phyloP scores from a whole-genome alignment of 768 basidiomycete species.

The Kwoniella mangroviensis region DNA sequence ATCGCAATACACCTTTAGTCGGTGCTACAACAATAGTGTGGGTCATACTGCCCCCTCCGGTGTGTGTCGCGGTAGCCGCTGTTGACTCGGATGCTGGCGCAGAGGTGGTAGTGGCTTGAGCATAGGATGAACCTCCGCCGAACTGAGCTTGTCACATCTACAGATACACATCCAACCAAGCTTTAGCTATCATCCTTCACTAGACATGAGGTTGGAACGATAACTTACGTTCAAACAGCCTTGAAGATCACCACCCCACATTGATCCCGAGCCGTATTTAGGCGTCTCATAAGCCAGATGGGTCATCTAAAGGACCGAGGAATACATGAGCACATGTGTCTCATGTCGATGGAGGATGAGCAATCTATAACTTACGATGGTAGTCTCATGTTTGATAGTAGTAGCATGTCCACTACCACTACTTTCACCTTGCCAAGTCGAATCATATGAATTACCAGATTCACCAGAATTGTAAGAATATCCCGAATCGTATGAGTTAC shows the following conservation, averaged over 20 bases:
- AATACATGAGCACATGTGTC: too few relatives aligned
- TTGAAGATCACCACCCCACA: slow-evolving; percentile 14
- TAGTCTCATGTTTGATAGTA: slow-evolving; percentile 11
- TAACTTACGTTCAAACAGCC: slow-evolving; percentile 11
- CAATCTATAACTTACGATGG: neutral
- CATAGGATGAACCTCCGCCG: neutral
- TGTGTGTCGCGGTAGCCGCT: neutral
- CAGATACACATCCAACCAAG: too few relatives aligned
- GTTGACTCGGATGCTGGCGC: slow-evolving; percentile 7
- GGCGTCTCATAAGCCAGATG: slow-evolving; percentile 4
- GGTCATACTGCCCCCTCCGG: slow-evolving; percentile 18
- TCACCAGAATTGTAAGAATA: neutral
- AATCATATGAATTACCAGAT: slow-evolving; percentile 4
- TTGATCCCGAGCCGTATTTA: slow-evolving; percentile 17
- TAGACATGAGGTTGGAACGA: too few relatives aligned
- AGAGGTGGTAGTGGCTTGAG: neutral
- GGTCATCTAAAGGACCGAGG: slow-evolving; percentile 13
- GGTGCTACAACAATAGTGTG: slow-evolving; percentile 48
- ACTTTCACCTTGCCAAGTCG: neutral
- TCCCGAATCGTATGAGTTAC: neutral
- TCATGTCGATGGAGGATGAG: too few relatives aligned
- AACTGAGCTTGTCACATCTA: slow-evolving; percentile 18
- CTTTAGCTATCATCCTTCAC: too few relatives aligned
- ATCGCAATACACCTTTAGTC: slow-evolving; percentile 44
- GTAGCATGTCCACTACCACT: neutral